Evolutionary conservation across 495 filamentous ascomycete species (phyloP), one percentile per base, ranked within the genome.

Genomic region (Echria macrotheca): DNA sequence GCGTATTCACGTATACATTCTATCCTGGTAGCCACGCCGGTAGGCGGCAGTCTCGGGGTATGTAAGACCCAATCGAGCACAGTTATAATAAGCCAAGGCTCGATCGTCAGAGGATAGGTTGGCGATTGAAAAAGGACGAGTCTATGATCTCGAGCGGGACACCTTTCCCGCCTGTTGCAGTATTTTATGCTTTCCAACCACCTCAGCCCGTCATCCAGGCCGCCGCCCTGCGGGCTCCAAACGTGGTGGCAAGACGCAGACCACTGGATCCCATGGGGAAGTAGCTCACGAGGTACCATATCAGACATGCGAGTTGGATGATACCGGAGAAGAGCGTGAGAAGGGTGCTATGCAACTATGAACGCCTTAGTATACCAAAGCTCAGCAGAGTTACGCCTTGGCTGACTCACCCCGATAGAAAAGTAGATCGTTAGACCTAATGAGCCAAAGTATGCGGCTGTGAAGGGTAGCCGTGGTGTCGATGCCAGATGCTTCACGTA

Each of bases 201-300:
- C 23, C 10, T 76, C 69, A 95, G 45, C 85, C 83, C 42, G 79
- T 83, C 80, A 98, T 85, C 93, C 93, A 98, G 47, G 89, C 77
- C 9, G 88, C 77, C 12, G 94, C 86, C 57, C 89, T 75, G 64
- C 83, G 84, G 14, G 84, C 87, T 8, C 91, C 93, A 56, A 95
- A 89, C 10, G 79, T 81, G 32, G 88, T 85, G 58, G 89, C 89
- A 56, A 95, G 85, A 54, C 91, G 83, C 53, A 96, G 69, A 15
- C 91, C 89, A 41, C 81, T 89, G 41, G 85, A 87, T 19, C 93
- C 93, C 90, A 96, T 95, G 2, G 93, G 93, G 65, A 98, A 98
- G 71, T 98, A 98, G 70, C 86, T 93, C 68, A 98, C 84, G 8
- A 95, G 74, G 69, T 97, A 97, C 91, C 93, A 98, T 22, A 90